A percentile compares a stretch with the other conserved stretches of the same genome.
Evolutionary conservation across 441 rosid species (phyloP).

Genomic region (Gossypium lobatum): DNA sequence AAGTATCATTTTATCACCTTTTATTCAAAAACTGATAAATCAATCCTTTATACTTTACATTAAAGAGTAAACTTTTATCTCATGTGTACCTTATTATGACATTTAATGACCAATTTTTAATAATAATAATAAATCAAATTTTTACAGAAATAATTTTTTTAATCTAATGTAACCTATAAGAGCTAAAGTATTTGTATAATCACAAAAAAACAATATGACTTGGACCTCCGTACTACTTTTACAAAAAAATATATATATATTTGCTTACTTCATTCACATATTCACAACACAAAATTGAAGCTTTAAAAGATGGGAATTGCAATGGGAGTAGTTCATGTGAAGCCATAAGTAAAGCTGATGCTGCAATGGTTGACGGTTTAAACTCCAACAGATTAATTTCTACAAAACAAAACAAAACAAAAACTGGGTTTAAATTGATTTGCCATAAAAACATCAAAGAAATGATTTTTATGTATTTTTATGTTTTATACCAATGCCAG

Average conservation of each 20-base stretch:
- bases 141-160: too few relatives aligned
- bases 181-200: too few relatives aligned
- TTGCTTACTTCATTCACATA: slow-evolving; percentile 33
- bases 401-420: slow-evolving; percentile 15
- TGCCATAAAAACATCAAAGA: neutral
- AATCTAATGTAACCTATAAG: too few relatives aligned
- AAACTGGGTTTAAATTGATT: slow-evolving; percentile 4
- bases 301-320: slow-evolving; percentile 29
- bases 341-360: slow-evolving; percentile 48
- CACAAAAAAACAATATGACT: too few relatives aligned
- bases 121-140: too few relatives aligned
- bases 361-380: slow-evolving; percentile 57
- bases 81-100: too few relatives aligned
- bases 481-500: slow-evolving; percentile 36
- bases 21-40: too few relatives aligned
- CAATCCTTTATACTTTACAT: too few relatives aligned
- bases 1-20: too few relatives aligned
- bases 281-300: slow-evolving; percentile 29
- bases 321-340: slow-evolving; percentile 44
- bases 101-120: too few relatives aligned
- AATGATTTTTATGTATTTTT: neutral
- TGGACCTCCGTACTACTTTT: too few relatives aligned
- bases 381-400: slow-evolving; percentile 43
- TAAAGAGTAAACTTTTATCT: too few relatives aligned
- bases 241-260: neutral